phyloP scores from a whole-genome alignment of 208 protist genomes.

The Acanthamoeba sp. region DNA sequence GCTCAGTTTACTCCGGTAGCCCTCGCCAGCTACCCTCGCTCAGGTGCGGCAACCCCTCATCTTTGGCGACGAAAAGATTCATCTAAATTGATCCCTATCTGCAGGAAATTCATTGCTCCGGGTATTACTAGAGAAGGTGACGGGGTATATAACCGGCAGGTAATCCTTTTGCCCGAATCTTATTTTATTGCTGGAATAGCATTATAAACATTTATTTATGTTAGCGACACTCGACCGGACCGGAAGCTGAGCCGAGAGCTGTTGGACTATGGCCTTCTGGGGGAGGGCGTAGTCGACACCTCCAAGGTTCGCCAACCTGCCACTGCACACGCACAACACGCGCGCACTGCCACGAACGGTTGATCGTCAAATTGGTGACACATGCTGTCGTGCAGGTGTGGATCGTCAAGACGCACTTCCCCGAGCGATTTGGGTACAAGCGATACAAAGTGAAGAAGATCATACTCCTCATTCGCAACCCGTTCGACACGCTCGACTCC shows the following conservation, averaged over 20 bases:
- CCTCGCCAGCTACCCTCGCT: slow-evolving; percentile 59
- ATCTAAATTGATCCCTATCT: background rate
- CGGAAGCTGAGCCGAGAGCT: slow-evolving; percentile 66
- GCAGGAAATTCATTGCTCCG: slow-evolving; percentile 42
- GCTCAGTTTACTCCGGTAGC: background rate
- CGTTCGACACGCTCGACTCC: slow-evolving; percentile 61
- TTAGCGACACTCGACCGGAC: slow-evolving; percentile 44
- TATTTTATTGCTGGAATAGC: no score
- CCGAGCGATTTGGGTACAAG: slow-evolving; percentile 47
- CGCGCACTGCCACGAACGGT: background rate
- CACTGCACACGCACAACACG: background rate
- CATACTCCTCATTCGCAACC: slow-evolving; percentile 61
- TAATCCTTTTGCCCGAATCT: background rate
- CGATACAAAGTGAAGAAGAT: slow-evolving; percentile 65
- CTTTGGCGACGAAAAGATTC: no score
- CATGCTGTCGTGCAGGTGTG: background rate
- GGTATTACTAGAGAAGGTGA: slow-evolving; percentile 14
- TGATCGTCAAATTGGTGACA: no score
- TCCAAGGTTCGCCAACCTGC: background rate
- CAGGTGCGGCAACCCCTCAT: no score
- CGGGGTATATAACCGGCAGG: slow-evolving; percentile 51
- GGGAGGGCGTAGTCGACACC: slow-evolving; percentile 54
- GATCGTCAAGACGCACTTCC: slow-evolving; percentile 72
- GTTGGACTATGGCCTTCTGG: slow-evolving; percentile 9
- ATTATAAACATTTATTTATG: background rate